Conservation (phyloP, 805 yeast species). For the Suhomyces faveliae region DNA sequence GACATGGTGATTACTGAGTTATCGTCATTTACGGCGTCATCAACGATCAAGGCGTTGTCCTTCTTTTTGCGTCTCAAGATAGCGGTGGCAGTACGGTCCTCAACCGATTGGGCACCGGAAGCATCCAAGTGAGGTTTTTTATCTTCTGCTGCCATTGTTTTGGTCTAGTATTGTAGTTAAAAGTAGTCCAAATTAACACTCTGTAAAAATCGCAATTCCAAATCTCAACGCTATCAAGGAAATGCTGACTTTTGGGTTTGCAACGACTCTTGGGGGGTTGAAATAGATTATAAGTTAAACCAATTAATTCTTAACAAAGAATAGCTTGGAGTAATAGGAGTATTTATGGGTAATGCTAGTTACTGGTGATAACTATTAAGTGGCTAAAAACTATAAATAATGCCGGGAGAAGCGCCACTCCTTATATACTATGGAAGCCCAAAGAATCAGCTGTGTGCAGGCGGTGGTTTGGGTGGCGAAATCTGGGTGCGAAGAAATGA, state of each 20-base stretch:
- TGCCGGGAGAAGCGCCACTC: not conserved
- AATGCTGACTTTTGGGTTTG: constrained; percentile 1
- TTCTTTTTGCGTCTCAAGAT: constrained; percentile 96
- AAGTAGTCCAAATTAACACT: not conserved
- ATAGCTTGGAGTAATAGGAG: not conserved
- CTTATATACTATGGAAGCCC: constrained; percentile 1
- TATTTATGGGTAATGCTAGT: not conserved
- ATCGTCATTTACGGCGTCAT: constrained; percentile 96
- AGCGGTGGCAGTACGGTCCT: constrained; percentile 89
- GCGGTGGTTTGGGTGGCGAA: constrained; percentile 6
- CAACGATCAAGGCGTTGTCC: constrained; percentile 91
- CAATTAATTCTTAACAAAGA: not conserved
- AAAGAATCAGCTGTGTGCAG: constrained; percentile 2
- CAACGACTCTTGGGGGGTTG: constrained; percentile 2
- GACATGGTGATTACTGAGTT: constrained; percentile 95
- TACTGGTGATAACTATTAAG: not conserved
- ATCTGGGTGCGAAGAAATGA: too few relatives aligned
- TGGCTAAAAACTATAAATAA: not conserved
- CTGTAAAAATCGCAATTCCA: not conserved
- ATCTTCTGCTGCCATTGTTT: constrained; percentile 11
- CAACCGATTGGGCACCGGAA: constrained; percentile 61
- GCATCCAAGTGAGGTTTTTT: constrained; percentile 49
- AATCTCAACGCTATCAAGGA: constrained; percentile 5
- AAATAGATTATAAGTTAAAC: not conserved
- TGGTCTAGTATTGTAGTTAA: not conserved